Evolutionary conservation across 1,284 basidiomycete species (phyloP).

Genomic region (Malassezia brasiliensis): DNA sequence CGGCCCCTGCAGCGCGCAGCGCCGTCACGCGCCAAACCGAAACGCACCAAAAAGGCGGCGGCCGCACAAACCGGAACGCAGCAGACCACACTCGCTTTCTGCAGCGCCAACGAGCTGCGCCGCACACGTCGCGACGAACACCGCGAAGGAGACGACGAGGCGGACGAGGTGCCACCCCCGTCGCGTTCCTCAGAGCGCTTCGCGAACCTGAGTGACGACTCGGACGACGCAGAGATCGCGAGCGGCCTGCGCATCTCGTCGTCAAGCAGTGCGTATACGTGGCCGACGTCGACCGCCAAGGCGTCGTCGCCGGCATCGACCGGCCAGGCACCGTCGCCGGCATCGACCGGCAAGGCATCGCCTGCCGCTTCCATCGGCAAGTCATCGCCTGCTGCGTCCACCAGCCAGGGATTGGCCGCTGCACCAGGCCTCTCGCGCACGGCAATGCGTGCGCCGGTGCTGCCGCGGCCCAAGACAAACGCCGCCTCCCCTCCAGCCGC

Average conservation of each 20-base stretch:
- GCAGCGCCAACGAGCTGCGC: conserved; percentile 32
- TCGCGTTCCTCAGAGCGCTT: neutral
- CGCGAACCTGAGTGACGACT: conserved; percentile 15
- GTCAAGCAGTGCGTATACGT: neutral
- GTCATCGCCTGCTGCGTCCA: no score
- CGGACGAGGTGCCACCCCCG: neutral
- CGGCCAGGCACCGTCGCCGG: no score
- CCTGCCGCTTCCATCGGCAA: no score
- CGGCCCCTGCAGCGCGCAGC: conserved; percentile 6
- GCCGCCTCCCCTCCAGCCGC: no score
- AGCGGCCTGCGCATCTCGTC: conserved; percentile 10
- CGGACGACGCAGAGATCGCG: conserved; percentile 21
- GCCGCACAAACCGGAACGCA: conserved; percentile 25
- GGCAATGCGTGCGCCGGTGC: no score
- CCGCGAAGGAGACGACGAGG: conserved; percentile 4
- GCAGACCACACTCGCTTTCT: conserved; percentile 26
- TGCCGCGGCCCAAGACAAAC: no score
- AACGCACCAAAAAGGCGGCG: conserved; percentile 13
- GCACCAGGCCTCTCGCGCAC: no score
- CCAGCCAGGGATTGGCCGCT: no score
- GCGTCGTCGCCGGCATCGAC: neutral
- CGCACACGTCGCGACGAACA: conserved; percentile 11
- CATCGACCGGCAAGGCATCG: no score
- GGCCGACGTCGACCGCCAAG: neutral
- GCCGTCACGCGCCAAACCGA: conserved; percentile 5